Base-by-base conservation (phyloP, 108 stramenopile species). In the Skeletonema costatum region DNA sequence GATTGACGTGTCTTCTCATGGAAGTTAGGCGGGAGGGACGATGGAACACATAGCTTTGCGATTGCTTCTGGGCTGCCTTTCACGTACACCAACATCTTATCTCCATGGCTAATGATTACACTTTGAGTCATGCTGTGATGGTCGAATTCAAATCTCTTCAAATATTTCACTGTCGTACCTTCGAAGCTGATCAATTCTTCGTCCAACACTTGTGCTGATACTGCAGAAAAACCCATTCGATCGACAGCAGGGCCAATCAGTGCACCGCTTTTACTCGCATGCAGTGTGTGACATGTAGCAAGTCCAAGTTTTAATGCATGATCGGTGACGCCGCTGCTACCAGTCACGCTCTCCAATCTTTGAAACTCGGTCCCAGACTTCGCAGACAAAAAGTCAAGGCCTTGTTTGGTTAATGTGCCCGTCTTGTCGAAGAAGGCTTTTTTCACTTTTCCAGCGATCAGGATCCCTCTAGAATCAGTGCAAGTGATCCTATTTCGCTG, bases 391-490 rank as follows among this genome's bases (percentile, higher is more conserved):
- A 88, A 89, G 7, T 87, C 77, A 21, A 92, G 59, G 11, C 91
- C 91, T 64, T 88, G 85, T 29, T 90, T 81, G 21, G 91, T 92
- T 30, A 92, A 61, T n/a, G 91, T 92, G 0, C 91, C 91, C 0
- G 95, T 96, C 68, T 96, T 96, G 75, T 96, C 95, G 78, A 96
- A 96, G 80, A 93, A 90, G 2, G 84, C 88, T 19, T 63, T 58
- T 35, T 80, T 75, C 9, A 96, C 93, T 66, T 93, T 93, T 3
- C 93, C 95, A 48, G 95, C 93, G 7, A 94, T 83, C 4, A 92
- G 84, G 50, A 96, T 90, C 8, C 84, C 83, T 31, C 77, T 77
- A 1, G 92, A 79, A 64, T 94, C 86, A 33, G 89, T 83, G 65
- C 92, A 93, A 38, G 87, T 78, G 56, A 95, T 87, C 36, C 82